A percentile compares a stretch with the other conserved stretches of the same genome.
These are phyloP conservation scores for Galeopsis tetrahit DNA, from an alignment of 257 asterid genomes.

Conservation along the genomic window DNA sequence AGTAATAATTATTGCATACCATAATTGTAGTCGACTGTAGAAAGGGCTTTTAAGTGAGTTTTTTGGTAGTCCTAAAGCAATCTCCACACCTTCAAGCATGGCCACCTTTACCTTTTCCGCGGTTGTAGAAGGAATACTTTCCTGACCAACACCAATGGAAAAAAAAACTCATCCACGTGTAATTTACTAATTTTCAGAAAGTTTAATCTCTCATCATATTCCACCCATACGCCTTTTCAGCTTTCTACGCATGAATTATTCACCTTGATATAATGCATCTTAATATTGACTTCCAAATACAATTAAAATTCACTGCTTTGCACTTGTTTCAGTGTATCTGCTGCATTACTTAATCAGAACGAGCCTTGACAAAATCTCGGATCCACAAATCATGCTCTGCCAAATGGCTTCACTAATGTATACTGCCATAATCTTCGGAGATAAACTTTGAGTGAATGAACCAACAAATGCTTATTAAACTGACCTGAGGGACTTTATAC, in stretches of 20 bases:
- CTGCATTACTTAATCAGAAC: conserved; percentile 1
- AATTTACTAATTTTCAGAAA: conserved; percentile 17
- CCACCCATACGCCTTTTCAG: conserved; percentile 28
- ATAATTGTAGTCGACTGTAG: conserved; percentile 77
- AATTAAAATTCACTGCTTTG: not conserved
- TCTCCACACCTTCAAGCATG: conserved; percentile 84
- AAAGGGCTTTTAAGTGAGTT: conserved; percentile 67
- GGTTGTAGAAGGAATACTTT: conserved; percentile 77
- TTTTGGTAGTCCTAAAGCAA: conserved; percentile 74
- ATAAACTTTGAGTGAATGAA: not conserved
- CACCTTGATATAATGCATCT: not conserved
- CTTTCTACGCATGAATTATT: not conserved
- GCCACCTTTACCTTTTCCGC: conserved; percentile 82
- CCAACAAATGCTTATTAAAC: conserved; percentile 26
- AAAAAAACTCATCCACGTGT: conserved; percentile 7
- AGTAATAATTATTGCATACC: conserved; percentile 51
- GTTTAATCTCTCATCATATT: conserved; percentile 16
- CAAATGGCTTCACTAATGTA: conserved; percentile 4
- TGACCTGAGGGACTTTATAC: conserved; percentile 95
- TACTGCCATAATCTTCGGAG: conserved; percentile 7
- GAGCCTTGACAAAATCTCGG: not conserved
- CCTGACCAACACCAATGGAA: conserved; percentile 47
- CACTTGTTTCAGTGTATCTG: not conserved
- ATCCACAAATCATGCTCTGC: not conserved
- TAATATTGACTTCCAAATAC: not conserved